phyloP scores from a whole-genome alignment of 257 asterid genomes.

The Ocimum tenuiflorum region DNA sequence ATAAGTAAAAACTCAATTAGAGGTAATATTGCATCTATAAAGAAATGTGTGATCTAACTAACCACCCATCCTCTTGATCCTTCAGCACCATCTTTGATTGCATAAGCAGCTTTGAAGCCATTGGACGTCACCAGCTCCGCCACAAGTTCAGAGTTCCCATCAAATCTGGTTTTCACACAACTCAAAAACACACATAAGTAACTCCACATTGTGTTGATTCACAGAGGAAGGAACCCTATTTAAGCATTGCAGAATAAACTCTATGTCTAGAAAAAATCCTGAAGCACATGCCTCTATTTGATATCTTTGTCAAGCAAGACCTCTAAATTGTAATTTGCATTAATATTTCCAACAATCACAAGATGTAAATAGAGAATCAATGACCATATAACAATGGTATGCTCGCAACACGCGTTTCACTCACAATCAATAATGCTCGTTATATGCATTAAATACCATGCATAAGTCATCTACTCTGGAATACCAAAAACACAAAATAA shows the following conservation, averaged over 20 bases:
- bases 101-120: conserved; percentile 95
- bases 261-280: too few species aligned
- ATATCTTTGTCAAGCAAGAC: too few species aligned
- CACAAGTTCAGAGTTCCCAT: conserved; percentile 95
- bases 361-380: too few species aligned
- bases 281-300: too few species aligned
- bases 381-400: too few species aligned
- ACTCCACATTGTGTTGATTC: conserved; percentile 7
- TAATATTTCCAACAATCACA: neutral
- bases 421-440: too few species aligned
- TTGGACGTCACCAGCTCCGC: conserved; percentile 86
- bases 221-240: neutral
- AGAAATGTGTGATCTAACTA: neutral
- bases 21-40: neutral
- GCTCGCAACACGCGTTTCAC: too few species aligned
- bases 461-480: too few species aligned
- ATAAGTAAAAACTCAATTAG: neutral
- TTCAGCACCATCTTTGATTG: conserved; percentile 90
- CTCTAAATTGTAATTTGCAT: neutral
- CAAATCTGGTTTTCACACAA: conserved; percentile 93
- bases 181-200: conserved; percentile 19
- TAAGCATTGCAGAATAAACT: neutral
- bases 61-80: conserved; percentile 84
- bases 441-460: too few species aligned
- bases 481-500: too few species aligned